These are phyloP conservation scores for Jackrogersella multiformis DNA, from an alignment of 495 filamentous ascomycete species.

Conservation along the genomic window DNA sequence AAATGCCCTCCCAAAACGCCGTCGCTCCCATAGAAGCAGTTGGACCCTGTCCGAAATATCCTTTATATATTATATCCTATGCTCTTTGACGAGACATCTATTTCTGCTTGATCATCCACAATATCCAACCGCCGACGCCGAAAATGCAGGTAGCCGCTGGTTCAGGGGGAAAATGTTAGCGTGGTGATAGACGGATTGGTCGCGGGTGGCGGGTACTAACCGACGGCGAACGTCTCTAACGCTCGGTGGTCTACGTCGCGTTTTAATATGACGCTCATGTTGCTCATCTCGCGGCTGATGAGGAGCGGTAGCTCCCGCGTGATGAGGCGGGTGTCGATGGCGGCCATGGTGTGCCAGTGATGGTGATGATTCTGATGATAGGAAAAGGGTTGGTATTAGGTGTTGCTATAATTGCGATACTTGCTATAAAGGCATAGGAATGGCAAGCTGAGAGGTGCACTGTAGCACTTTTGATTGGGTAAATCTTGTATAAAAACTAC, in stretches of 20 bases:
- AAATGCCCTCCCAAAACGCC: neutral
- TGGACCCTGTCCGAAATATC: no score
- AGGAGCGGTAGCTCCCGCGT: constrained; percentile 38
- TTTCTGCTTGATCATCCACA: constrained; percentile 41
- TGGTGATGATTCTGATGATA: neutral
- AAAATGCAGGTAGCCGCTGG: constrained; percentile 37
- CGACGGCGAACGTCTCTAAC: constrained; percentile 35
- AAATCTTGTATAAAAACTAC: neutral
- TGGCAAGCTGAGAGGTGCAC: neutral
- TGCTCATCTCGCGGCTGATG: constrained; percentile 25
- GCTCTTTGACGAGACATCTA: constrained; percentile 8
- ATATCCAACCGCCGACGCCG: constrained; percentile 41
- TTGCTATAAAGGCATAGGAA: neutral
- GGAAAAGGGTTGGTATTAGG: neutral
- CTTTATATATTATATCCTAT: neutral
- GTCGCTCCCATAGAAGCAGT: neutral
- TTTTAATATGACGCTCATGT: constrained; percentile 37
- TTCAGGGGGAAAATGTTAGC: constrained; percentile 1
- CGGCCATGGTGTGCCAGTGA: constrained; percentile 15
- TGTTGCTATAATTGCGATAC: neutral
- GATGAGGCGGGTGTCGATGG: constrained; percentile 32
- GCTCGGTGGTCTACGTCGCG: constrained; percentile 38
- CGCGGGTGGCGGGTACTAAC: constrained; percentile 1
- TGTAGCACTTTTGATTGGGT: no score
- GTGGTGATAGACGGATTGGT: neutral